These are phyloP conservation scores for Fusarium austroafricanum DNA, from an alignment of 2,329 filamentous ascomycete species.

Conservation along the genomic window DNA sequence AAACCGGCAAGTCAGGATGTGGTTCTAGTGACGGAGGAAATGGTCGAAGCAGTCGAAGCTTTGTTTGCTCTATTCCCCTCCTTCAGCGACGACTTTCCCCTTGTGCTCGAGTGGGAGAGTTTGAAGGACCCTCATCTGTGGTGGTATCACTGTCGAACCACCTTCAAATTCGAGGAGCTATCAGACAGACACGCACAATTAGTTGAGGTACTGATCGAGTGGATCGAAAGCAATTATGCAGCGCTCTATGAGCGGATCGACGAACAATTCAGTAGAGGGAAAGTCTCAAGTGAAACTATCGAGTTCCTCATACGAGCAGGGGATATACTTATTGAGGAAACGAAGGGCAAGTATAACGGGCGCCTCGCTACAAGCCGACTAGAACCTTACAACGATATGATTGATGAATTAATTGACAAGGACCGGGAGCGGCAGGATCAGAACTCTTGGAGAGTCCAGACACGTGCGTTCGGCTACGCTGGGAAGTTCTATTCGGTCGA, in stretches of 20 bases:
- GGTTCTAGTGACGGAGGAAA: neutral
- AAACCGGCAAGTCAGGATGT: neutral
- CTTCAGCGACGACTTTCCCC: neutral
- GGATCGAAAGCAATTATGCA: constrained; percentile 3
- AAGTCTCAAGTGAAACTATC: neutral
- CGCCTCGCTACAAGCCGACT: neutral
- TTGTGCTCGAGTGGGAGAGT: neutral
- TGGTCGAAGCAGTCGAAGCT: constrained; percentile 1
- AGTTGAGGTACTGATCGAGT: neutral
- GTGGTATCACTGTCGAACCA: constrained; percentile 21
- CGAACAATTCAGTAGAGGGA: neutral
- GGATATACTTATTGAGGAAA: neutral
- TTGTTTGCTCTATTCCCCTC: neutral
- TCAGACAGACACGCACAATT: neutral
- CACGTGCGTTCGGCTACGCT: neutral
- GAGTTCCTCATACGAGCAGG: constrained; percentile 1
- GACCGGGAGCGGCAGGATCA: neutral
- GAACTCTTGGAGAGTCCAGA: neutral
- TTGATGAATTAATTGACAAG: neutral
- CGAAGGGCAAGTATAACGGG: neutral
- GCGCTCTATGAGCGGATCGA: neutral
- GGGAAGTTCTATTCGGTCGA: neutral
- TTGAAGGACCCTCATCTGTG: neutral
- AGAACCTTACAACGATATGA: neutral
- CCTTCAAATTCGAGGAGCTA: neutral